Evolutionary conservation across 768 basidiomycete species (phyloP).

Genomic region (Lentinula edodes): DNA sequence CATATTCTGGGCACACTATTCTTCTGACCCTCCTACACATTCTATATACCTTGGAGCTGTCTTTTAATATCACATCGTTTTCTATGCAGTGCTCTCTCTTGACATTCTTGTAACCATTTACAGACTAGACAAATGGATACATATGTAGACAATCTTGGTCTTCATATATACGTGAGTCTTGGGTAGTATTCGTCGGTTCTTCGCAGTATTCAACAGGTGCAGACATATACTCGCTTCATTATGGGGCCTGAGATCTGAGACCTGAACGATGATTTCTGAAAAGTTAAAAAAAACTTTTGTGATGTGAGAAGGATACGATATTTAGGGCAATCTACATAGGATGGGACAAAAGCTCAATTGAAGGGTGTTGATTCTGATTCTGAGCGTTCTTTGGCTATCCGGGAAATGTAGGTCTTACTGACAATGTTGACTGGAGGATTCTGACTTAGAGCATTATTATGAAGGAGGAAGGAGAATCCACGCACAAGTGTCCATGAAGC

Average conservation of each 20-base stretch:
- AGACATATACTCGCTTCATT: not conserved
- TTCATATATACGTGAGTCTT: too few species aligned
- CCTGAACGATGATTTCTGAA: too few species aligned
- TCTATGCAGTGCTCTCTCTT: not conserved
- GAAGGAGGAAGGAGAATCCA: constrained; percentile 12
- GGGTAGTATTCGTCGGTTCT: not conserved
- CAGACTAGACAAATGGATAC: not conserved
- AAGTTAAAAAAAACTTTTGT: too few species aligned
- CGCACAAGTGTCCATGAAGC: constrained; percentile 84
- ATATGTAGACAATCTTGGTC: too few species aligned
- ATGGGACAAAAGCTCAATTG: not conserved
- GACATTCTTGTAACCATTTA: not conserved
- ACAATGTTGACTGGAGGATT: constrained; percentile 63
- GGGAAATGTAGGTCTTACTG: constrained; percentile 58
- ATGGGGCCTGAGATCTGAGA: too few species aligned
- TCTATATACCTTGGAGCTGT: not conserved
- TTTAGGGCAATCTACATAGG: not conserved
- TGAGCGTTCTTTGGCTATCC: constrained; percentile 49
- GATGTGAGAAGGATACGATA: too few species aligned
- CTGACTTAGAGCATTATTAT: not conserved
- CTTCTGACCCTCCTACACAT: not conserved
- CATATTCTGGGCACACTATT: not conserved
- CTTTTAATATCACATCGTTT: not conserved
- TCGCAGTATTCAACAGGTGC: not conserved
- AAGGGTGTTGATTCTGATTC: not conserved